Conservation (phyloP, 208 protist species). For the Leishmania guyanensis region DNA sequence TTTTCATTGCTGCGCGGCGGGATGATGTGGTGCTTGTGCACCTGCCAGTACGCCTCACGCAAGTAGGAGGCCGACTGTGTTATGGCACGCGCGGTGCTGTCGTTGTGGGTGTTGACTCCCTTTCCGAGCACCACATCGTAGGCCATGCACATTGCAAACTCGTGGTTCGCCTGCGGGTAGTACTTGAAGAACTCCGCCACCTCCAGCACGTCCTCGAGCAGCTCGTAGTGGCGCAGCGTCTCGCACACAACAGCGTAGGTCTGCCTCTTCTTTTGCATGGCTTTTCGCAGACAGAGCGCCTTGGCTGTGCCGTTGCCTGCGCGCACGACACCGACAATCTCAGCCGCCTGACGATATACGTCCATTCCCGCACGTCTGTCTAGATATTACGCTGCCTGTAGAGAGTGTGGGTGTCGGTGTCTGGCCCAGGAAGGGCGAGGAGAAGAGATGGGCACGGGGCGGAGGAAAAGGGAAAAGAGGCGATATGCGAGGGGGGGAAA, state of each 20-base stretch:
- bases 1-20: slow-evolving; percentile 42
- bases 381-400: background rate
- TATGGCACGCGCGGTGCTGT: slow-evolving; percentile 81
- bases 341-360: slow-evolving; percentile 87
- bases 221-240: slow-evolving; percentile 87
- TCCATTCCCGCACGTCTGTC: slow-evolving; percentile 60
- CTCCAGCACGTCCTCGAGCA: slow-evolving; percentile 85
- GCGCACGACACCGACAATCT: slow-evolving; percentile 74
- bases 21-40: slow-evolving; percentile 82
- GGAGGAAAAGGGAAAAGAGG: background rate
- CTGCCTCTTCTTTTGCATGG: slow-evolving; percentile 93
- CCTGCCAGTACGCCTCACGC: slow-evolving; percentile 79
- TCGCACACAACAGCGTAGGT: slow-evolving; percentile 93
- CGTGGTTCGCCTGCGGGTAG: slow-evolving; percentile 67
- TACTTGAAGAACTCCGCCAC: slow-evolving; percentile 86
- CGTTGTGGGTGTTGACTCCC: slow-evolving; percentile 83
- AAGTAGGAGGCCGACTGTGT: slow-evolving; percentile 69
- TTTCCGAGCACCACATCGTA: slow-evolving; percentile 90
- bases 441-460: background rate
- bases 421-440: background rate
- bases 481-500: background rate
- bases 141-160: slow-evolving; percentile 82
- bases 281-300: slow-evolving; percentile 90
- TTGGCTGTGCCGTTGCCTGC: slow-evolving; percentile 84
- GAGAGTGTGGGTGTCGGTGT: background rate